Evolutionary conservation across 164 flowering plant genomes (phyloP), one percentile per base, ranked within the genome.

Genomic region (Vitis cinerea): DNA sequence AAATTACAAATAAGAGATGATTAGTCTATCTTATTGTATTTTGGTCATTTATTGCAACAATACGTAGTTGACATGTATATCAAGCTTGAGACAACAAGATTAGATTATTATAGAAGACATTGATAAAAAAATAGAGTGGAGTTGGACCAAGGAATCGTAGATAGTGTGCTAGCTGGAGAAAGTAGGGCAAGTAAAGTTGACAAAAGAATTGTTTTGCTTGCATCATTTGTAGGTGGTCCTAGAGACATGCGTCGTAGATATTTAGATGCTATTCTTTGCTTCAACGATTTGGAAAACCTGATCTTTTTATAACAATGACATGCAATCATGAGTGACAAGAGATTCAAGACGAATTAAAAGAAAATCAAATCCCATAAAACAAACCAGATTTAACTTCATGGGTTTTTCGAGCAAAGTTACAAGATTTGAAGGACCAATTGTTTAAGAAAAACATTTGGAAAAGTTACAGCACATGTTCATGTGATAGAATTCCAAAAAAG

Each of bases 401-500:
- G 19, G 48, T 72, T 2, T 68, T 76, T 16, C n/a, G 49, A 11
- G 66, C 47, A 12, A 72, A 71, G 53, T 59, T 58, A 2, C 54
- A 75, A 50, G 74, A 67, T 7, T 17, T 76, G 1, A 76, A 72
- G 15, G 50, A 57, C 10, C 52, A 68, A 50, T 2, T 76, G 0
- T 66, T 14, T 16, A 14, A 60, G 15, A 55, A 37, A 11, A 0
- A 52, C 64, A 14, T 52, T 75, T 10, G 68, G 71, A 5, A 63
- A 37, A 31, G 69, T 72, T 3, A 13, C 16, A 2, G 49, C 72
- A 0, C 13, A 68, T 68, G 63, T 68, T 6, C 5, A 31, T n/a
- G 68, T 70, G 8, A 17, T 70, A 10, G 70, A 75, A 56, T 66
- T 63, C 4, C 68, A 75, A 50, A 61, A 23, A 71, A n/a, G 7